phyloP scores from a whole-genome alignment of 257 asterid species.

The Solanum okadae region DNA sequence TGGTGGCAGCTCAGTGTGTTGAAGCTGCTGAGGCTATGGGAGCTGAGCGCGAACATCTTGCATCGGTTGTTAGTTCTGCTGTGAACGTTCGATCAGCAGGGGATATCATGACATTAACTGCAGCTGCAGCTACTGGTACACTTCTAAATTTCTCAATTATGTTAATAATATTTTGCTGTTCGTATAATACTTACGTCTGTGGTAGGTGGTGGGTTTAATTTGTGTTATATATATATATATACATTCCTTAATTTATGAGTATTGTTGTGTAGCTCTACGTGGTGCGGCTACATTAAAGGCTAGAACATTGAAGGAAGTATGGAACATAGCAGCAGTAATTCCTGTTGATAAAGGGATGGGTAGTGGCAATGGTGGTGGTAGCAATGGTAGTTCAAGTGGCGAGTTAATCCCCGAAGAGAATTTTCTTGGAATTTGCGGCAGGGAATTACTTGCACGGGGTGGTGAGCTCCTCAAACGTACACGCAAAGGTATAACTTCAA shows the following conservation, averaged over 20 bases:
- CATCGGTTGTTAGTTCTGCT: conserved; percentile 85
- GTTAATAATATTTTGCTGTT: too few species aligned
- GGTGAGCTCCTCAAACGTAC: conserved; percentile 84
- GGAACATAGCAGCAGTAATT: conserved; percentile 82
- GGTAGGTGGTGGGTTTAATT: not conserved
- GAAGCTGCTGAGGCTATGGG: conserved; percentile 98
- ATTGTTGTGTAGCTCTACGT: conserved; percentile 48
- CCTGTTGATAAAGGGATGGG: conserved; percentile 78
- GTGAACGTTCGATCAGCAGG: conserved; percentile 89
- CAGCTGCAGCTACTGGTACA: conserved; percentile 94
- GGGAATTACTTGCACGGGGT: conserved; percentile 88
- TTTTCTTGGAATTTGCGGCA: conserved; percentile 80
- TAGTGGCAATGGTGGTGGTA: conserved; percentile 30
- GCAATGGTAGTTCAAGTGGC: conserved; percentile 63
- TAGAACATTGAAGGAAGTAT: conserved; percentile 83
- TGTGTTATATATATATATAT: not conserved
- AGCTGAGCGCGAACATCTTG: conserved; percentile 83
- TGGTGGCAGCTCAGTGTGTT: conserved; percentile 96
- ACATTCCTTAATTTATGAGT: not conserved
- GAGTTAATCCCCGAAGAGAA: conserved; percentile 82
- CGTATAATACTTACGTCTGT: not conserved
- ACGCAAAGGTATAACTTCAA: conserved; percentile 47
- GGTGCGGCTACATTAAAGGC: conserved; percentile 94
- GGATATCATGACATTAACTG: conserved; percentile 92
- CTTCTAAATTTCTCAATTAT: not conserved